Conservation (phyloP, 805 yeast species). For the Debaryomyces castellii region DNA sequence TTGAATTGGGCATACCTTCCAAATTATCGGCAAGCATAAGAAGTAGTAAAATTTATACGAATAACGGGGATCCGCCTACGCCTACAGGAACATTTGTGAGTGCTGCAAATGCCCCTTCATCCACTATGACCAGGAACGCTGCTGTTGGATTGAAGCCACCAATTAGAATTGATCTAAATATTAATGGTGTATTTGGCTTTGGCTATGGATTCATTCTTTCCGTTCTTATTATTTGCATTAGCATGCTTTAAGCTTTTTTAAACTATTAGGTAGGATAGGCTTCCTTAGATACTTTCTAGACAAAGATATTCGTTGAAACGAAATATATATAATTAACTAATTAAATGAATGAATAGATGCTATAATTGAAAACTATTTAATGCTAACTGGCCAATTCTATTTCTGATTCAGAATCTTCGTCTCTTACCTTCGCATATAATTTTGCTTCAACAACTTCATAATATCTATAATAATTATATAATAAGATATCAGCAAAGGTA, state of each 20-base stretch:
- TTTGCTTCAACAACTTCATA: conserved; percentile 14
- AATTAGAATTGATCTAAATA: not conserved
- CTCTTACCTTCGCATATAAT: conserved; percentile 1
- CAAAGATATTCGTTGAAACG: too few relatives aligned
- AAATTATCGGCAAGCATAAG: conserved; percentile 24
- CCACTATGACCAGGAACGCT: conserved; percentile 5
- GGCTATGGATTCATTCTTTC: not conserved
- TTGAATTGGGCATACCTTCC: conserved; percentile 18
- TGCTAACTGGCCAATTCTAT: not conserved
- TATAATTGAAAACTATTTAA: not conserved
- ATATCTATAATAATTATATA: conserved; percentile 74
- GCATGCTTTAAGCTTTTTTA: too few relatives aligned
- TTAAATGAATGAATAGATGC: conserved; percentile 2
- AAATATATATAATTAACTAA: not conserved
- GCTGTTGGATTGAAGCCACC: not conserved
- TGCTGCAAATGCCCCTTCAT: conserved; percentile 7
- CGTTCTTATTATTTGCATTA: not conserved
- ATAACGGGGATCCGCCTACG: not conserved
- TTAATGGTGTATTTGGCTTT: not conserved
- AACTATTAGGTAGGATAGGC: too few relatives aligned
- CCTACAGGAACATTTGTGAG: conserved; percentile 1
- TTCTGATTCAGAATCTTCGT: conserved; percentile 1
- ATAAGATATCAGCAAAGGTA: conserved; percentile 74
- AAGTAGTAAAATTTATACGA: conserved; percentile 25
- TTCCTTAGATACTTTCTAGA: too few relatives aligned